These are phyloP conservation scores for Cornus florida DNA, from an alignment of 148 eudicot species.

Conservation along the genomic window DNA sequence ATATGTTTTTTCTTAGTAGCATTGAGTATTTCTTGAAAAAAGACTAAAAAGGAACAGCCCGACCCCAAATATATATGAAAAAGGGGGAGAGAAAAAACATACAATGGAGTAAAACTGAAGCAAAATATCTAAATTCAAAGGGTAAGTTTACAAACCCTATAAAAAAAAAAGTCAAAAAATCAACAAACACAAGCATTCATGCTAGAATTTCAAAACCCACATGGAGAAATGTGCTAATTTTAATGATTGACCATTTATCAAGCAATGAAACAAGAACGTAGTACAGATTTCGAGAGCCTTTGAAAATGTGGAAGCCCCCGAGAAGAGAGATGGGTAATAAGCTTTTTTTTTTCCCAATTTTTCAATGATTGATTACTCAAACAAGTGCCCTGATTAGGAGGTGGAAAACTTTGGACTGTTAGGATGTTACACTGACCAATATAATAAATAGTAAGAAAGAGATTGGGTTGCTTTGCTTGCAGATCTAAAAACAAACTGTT, in stretches of 20 bases:
- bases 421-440: neutral
- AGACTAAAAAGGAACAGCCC: neutral
- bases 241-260: neutral
- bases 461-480: conserved; percentile 6
- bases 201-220: neutral
- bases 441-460: neutral
- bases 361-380: conserved; percentile 13
- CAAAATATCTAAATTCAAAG: neutral
- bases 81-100: neutral
- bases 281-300: neutral
- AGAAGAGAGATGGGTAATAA: neutral
- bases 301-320: neutral
- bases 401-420: conserved; percentile 6
- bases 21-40: neutral
- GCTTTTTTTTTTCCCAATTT: neutral
- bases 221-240: neutral
- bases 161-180: neutral
- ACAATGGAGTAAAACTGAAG: conserved; percentile 9
- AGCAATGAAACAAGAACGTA: neutral
- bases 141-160: neutral
- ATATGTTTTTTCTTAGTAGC: no score
- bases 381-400: conserved; percentile 11
- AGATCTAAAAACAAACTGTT: conserved; percentile 10
- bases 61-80: neutral
- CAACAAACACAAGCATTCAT: neutral